Conservation (phyloP, 2,329 filamentous ascomycete species). For the Monosporascus sp. region DNA sequence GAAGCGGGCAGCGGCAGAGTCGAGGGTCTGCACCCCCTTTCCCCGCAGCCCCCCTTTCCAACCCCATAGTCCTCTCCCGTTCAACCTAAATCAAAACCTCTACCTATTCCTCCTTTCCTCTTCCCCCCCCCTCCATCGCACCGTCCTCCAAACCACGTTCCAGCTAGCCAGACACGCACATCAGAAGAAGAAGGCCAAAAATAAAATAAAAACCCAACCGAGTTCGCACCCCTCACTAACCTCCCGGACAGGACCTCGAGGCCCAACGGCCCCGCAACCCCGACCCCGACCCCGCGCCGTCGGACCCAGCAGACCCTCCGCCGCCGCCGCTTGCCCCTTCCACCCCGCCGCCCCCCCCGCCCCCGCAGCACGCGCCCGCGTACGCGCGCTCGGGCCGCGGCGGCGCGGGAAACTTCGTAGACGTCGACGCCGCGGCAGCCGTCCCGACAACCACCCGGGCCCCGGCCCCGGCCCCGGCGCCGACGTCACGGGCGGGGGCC, state of each 20-base stretch:
- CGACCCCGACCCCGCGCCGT: constrained; percentile 15
- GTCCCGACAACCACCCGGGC: neutral
- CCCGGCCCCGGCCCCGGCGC: constrained; percentile 2
- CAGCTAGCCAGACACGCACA: no score
- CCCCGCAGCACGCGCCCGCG: constrained; percentile 12
- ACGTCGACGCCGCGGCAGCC: constrained; percentile 22
- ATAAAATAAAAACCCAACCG: neutral
- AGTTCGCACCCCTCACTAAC: neutral
- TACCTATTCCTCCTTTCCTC: neutral
- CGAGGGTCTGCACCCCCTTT: constrained; percentile 15
- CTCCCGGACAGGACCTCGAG: constrained; percentile 24
- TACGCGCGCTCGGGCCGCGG: constrained; percentile 49
- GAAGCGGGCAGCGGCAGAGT: constrained; percentile 19
- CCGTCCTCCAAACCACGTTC: no score
- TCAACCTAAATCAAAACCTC: no score
- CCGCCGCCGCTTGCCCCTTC: constrained; percentile 12
- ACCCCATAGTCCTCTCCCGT: neutral
- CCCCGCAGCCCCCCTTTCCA: neutral
- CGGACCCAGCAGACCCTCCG: constrained; percentile 15
- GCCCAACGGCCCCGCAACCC: constrained; percentile 15
- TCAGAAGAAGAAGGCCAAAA: neutral
- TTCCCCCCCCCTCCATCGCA: neutral
- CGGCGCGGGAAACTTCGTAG: constrained; percentile 56
- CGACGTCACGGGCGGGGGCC: constrained; percentile 7
- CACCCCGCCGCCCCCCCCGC: no score